Percentiles rank a stretch among this genome's conserved stretches.
These are phyloP conservation scores for Pulicaria dysenterica DNA, from an alignment of 129 eudicot genomes.

Conservation along the genomic window DNA sequence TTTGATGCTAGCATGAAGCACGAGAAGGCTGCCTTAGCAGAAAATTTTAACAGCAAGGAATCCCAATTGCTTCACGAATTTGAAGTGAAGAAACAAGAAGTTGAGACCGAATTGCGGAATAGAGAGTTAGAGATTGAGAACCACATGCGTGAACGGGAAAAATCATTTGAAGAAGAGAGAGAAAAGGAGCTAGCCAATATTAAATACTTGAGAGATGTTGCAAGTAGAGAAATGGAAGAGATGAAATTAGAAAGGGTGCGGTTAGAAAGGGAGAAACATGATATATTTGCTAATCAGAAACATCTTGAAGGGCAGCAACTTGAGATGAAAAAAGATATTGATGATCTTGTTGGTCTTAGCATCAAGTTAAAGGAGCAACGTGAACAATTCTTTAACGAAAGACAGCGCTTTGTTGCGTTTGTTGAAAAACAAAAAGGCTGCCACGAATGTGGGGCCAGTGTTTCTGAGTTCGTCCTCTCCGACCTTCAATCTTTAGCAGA, in stretches of 20 bases:
- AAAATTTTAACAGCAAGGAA: slow-evolving; percentile 56
- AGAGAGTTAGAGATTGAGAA: slow-evolving; percentile 61
- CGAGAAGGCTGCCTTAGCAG: slow-evolving; percentile 57
- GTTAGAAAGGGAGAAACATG: slow-evolving; percentile 68
- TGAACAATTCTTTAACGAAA: slow-evolving; percentile 77
- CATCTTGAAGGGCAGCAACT: slow-evolving; percentile 68
- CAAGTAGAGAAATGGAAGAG: slow-evolving; percentile 81
- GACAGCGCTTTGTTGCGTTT: slow-evolving; percentile 74
- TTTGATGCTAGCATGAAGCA: slow-evolving; percentile 81
- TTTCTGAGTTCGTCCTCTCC: slow-evolving; percentile 64
- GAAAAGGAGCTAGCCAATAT: slow-evolving; percentile 61
- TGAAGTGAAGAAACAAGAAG: slow-evolving; percentile 71
- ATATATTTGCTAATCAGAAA: slow-evolving; percentile 56
- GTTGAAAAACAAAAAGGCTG: slow-evolving; percentile 74
- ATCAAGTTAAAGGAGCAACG: slow-evolving; percentile 86
- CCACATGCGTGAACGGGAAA: slow-evolving; percentile 52
- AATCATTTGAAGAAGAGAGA: slow-evolving; percentile 65
- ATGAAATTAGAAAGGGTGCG: slow-evolving; percentile 62
- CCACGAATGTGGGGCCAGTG: slow-evolving; percentile 67
- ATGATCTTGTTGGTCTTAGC: slow-evolving; percentile 73
- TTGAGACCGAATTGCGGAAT: slow-evolving; percentile 60
- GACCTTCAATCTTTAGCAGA: slow-evolving; percentile 76
- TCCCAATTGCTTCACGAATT: slow-evolving; percentile 64
- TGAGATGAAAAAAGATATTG: slow-evolving; percentile 84
- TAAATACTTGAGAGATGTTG: slow-evolving; percentile 58